phyloP scores from a whole-genome alignment of 78 protist species.

The Dictyostelium discoideum region dicty_2.7 NC_007089.4:1132501-1133000 shows the following conservation, averaged over 20 bases:
- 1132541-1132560: not conserved
- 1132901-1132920: conserved; percentile 17
- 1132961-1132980: not conserved
- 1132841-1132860: conserved; percentile 63
- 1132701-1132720: conserved; percentile 16
- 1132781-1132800: conserved; percentile 49
- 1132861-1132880: not conserved
- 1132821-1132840: conserved; percentile 70
- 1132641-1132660: not conserved
- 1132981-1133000: not conserved
- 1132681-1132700: not conserved
- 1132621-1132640: conserved; percentile 1
- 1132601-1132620: not conserved
- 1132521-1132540: not conserved
- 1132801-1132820: conserved; percentile 50
- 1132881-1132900: not conserved
- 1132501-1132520: conserved; percentile 12
- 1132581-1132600: not conserved
- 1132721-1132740: not conserved
- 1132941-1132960: not conserved
- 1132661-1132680: not conserved
- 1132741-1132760: not conserved
- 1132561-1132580: not conserved
- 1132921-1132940: not conserved
- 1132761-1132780: conserved; percentile 25